Conservation (phyloP, 75 land plant genomes). For the Cunninghamia lanceolata region DNA sequence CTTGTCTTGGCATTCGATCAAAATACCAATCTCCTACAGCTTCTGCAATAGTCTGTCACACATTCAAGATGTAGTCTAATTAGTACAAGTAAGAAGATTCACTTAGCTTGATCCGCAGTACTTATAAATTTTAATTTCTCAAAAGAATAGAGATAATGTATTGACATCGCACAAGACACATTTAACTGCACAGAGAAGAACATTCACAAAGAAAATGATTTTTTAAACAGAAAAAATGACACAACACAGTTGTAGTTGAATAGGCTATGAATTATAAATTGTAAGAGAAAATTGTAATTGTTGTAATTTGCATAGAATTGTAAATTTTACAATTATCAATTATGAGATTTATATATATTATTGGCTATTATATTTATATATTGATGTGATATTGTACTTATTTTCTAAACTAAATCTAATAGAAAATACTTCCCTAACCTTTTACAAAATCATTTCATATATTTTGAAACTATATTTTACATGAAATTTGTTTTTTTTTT, state of each 20-base stretch:
- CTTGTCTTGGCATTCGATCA: constrained; percentile 37
- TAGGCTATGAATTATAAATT: too few relatives aligned
- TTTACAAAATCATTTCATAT: too few relatives aligned
- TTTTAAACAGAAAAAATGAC: not conserved
- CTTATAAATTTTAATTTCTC: not conserved
- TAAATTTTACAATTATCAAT: too few relatives aligned
- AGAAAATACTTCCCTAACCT: too few relatives aligned
- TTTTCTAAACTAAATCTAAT: too few relatives aligned
- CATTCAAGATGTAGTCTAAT: not conserved
- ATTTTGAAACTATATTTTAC: too few relatives aligned
- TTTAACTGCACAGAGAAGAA: not conserved
- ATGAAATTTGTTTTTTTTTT: too few relatives aligned
- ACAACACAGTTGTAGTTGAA: not conserved
- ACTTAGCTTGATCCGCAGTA: not conserved
- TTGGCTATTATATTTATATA: too few relatives aligned
- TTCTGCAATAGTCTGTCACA: constrained; percentile 62
- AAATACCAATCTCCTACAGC: constrained; percentile 80
- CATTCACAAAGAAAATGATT: not conserved
- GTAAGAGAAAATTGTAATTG: too few relatives aligned
- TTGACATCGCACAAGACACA: not conserved
- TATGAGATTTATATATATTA: too few relatives aligned
- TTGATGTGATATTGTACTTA: too few relatives aligned
- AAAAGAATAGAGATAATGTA: not conserved
- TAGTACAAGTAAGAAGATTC: not conserved
- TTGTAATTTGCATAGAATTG: too few relatives aligned